These are phyloP conservation scores for Solanum aculeatissimum DNA, from an alignment of 305 asterid species.

Conservation along the genomic window DNA sequence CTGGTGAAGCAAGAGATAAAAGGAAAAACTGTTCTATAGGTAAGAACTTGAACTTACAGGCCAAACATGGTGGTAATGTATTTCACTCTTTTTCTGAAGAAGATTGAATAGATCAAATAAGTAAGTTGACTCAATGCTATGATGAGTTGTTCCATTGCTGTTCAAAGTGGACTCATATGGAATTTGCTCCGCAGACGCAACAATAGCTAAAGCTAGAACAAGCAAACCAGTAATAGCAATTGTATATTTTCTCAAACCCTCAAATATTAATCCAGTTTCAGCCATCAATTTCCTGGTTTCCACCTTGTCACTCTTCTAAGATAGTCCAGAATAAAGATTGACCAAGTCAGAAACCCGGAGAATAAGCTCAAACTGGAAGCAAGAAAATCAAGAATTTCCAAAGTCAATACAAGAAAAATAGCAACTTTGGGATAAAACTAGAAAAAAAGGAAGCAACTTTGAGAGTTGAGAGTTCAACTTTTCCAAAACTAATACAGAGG, in stretches of 20 bases:
- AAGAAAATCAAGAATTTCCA: background rate
- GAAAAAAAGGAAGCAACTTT: background rate
- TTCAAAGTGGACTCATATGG: conserved; percentile 11
- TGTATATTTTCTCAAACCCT: background rate
- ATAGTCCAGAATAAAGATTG: background rate
- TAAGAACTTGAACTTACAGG: conserved; percentile 34
- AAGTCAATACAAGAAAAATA: background rate
- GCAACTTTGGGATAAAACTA: background rate
- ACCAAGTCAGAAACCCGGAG: background rate
- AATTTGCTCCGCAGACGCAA: conserved; percentile 27
- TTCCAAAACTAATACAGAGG: background rate
- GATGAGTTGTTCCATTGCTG: conserved; percentile 17
- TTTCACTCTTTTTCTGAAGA: conserved; percentile 12
- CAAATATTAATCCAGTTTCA: background rate
- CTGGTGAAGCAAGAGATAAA: background rate
- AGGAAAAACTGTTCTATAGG: background rate
- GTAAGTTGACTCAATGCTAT: conserved; percentile 11
- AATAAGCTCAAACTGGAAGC: background rate
- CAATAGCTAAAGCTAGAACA: conserved; percentile 14
- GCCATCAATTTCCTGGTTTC: background rate
- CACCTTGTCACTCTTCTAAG: background rate
- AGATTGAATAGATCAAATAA: conserved; percentile 16
- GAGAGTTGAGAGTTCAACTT: background rate
- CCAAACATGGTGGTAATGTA: conserved; percentile 35
- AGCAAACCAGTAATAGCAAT: background rate